Evolutionary conservation across 805 yeast genomes (phyloP).

Genomic region (Yamadazyma paraphyllophila): DNA sequence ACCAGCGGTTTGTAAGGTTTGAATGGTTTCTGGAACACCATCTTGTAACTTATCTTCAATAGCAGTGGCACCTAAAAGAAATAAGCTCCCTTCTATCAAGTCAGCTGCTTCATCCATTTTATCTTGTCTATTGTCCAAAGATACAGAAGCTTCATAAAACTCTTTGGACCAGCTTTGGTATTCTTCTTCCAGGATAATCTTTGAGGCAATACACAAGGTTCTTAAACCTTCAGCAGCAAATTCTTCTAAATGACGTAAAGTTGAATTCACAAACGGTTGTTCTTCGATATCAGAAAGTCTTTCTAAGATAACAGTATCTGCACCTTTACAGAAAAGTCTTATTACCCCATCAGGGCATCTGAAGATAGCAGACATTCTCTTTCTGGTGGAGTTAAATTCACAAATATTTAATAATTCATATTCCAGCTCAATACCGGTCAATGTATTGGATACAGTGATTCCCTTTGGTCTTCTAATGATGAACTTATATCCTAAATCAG

Average conservation of each 20-base stretch:
- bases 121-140: slow-evolving; percentile 69
- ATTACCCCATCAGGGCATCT: slow-evolving; percentile 93
- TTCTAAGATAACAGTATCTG: slow-evolving; percentile 93
- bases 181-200: slow-evolving; percentile 77
- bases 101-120: slow-evolving; percentile 89
- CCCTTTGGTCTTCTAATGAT: slow-evolving; percentile 81
- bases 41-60: slow-evolving; percentile 97
- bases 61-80: slow-evolving; percentile 93
- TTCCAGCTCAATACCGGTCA: slow-evolving; percentile 46
- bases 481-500: slow-evolving; percentile 80
- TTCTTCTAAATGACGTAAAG: slow-evolving; percentile 86
- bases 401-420: slow-evolving; percentile 87
- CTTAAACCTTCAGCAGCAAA: slow-evolving; percentile 96
- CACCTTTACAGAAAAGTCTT: slow-evolving; percentile 91
- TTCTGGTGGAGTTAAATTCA: slow-evolving; percentile 96
- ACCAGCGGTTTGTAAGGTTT: slow-evolving; percentile 93
- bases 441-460: slow-evolving; percentile 58
- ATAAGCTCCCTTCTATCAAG: slow-evolving; percentile 73
- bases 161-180: slow-evolving; percentile 64
- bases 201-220: slow-evolving; percentile 87
- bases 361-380: slow-evolving; percentile 94
- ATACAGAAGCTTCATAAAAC: slow-evolving; percentile 79
- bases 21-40: slow-evolving; percentile 97
- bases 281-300: slow-evolving; percentile 59
- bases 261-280: slow-evolving; percentile 80